phyloP scores from a whole-genome alignment of 2,329 filamentous ascomycete species.

The Bertia moriformis region DNA sequence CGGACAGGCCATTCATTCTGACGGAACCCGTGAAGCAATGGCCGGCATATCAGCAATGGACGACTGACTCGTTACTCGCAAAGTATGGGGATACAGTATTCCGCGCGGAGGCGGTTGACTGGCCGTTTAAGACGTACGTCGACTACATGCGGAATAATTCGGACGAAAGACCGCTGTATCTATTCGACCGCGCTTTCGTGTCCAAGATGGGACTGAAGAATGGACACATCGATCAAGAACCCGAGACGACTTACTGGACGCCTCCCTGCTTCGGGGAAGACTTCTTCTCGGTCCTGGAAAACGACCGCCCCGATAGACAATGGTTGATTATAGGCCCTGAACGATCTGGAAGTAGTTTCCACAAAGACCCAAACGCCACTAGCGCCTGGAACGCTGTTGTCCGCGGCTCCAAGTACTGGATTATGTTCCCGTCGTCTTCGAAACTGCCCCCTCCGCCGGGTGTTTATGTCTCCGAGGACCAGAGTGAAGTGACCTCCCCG shows the following conservation, averaged over 20 bases:
- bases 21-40: slow-evolving; percentile 50
- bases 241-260: slow-evolving; percentile 33
- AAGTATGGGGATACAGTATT: slow-evolving; percentile 41
- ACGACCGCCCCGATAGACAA: slow-evolving; percentile 50
- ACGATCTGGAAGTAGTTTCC: slow-evolving; percentile 55
- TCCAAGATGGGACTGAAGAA: slow-evolving; percentile 48
- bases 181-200: slow-evolving; percentile 55
- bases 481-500: slow-evolving; percentile 57
- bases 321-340: slow-evolving; percentile 61
- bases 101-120: slow-evolving; percentile 58
- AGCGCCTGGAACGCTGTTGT: slow-evolving; percentile 61
- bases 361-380: slow-evolving; percentile 35
- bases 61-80: slow-evolving; percentile 34
- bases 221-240: slow-evolving; percentile 16
- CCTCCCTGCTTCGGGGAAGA: slow-evolving; percentile 54
- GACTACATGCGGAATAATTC: slow-evolving; percentile 49
- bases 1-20: slow-evolving; percentile 50
- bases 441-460: slow-evolving; percentile 37
- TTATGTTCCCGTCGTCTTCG: slow-evolving; percentile 55
- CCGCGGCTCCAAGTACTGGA: slow-evolving; percentile 60
- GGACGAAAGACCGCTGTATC: slow-evolving; percentile 56
- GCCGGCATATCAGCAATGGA: slow-evolving; percentile 49
- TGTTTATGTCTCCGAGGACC: slow-evolving; percentile 53
- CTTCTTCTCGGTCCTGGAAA: slow-evolving; percentile 46
- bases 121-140: slow-evolving; percentile 48